Conservation (phyloP, 805 yeast genomes). For the Lipomyces anomalus region DNA sequence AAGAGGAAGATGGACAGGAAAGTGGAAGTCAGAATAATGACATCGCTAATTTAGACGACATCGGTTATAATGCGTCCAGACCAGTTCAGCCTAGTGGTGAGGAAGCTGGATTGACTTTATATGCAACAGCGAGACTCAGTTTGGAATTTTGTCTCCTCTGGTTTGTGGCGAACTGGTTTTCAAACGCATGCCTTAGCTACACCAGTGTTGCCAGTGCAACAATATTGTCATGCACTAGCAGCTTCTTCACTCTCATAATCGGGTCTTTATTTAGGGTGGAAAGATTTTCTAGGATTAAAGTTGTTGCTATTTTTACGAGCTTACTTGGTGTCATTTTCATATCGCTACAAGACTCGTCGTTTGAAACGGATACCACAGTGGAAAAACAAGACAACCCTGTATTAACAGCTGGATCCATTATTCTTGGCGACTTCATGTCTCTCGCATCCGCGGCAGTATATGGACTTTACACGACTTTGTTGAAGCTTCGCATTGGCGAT, state of each 20-base stretch:
- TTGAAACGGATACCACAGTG: constrained; percentile 24
- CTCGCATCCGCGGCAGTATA: constrained; percentile 81
- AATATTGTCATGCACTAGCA: constrained; percentile 83
- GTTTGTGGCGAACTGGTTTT: constrained; percentile 84
- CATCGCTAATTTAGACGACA: not conserved
- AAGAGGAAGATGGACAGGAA: not conserved
- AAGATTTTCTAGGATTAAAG: constrained; percentile 54
- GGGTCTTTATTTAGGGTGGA: constrained; percentile 74
- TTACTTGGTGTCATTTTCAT: constrained; percentile 76
- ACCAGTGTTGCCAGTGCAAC: constrained; percentile 95
- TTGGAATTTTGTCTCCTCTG: constrained; percentile 80
- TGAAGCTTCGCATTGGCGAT: constrained; percentile 65
- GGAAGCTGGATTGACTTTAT: constrained; percentile 25
- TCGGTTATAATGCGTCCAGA: not conserved
- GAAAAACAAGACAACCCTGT: constrained; percentile 15
- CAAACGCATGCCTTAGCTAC: constrained; percentile 79
- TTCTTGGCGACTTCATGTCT: constrained; percentile 75
- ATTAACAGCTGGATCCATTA: constrained; percentile 26
- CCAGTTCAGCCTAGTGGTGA: not conserved
- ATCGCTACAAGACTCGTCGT: constrained; percentile 57
- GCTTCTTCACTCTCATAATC: constrained; percentile 82
- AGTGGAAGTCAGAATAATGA: not conserved
- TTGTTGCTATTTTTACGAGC: constrained; percentile 64
- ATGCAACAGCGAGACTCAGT: constrained; percentile 69
- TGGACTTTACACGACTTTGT: constrained; percentile 81